These are phyloP conservation scores for Trichoderma brevicompactum DNA, from an alignment of 2,329 filamentous ascomycete species.

Conservation along the genomic window DNA sequence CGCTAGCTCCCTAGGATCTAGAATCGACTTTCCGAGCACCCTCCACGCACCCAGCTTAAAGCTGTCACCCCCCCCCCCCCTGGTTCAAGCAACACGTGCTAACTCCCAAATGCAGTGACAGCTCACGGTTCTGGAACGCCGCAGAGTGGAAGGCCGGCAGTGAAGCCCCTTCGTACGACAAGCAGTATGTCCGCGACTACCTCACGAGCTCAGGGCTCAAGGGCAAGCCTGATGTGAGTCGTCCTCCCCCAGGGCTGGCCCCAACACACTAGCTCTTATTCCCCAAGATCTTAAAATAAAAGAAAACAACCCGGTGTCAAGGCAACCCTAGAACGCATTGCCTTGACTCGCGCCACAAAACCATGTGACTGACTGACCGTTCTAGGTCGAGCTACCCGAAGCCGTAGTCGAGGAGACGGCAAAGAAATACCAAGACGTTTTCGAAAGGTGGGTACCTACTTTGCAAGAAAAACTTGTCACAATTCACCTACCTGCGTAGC, in stretches of 20 bases:
- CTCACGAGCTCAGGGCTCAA: constrained; percentile 68
- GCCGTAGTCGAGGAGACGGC: constrained; percentile 73
- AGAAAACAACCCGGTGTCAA: background rate
- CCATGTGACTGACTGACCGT: background rate
- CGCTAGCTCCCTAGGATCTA: background rate
- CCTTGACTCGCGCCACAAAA: background rate
- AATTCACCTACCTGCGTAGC: background rate
- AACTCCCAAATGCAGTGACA: constrained; percentile 66
- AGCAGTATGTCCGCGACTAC: constrained; percentile 85
- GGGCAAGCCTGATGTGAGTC: constrained; percentile 51
- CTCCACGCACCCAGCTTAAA: background rate
- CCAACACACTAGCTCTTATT: background rate
- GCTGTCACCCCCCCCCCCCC: no score
- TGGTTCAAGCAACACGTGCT: constrained; percentile 43
- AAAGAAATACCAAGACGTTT: constrained; percentile 77
- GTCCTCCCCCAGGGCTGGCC: background rate
- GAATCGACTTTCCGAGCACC: background rate
- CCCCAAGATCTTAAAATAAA: background rate
- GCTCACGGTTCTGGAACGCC: constrained; percentile 83
- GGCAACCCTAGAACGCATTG: background rate
- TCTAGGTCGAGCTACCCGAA: constrained; percentile 49
- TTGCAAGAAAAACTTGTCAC: background rate
- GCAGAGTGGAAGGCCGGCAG: constrained; percentile 66
- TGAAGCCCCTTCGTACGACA: constrained; percentile 85
- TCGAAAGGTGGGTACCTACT: constrained; percentile 36